These are phyloP conservation scores for Umbellularia californica DNA, from an alignment of 164 flowering plant genomes.

Conservation along the genomic window DNA sequence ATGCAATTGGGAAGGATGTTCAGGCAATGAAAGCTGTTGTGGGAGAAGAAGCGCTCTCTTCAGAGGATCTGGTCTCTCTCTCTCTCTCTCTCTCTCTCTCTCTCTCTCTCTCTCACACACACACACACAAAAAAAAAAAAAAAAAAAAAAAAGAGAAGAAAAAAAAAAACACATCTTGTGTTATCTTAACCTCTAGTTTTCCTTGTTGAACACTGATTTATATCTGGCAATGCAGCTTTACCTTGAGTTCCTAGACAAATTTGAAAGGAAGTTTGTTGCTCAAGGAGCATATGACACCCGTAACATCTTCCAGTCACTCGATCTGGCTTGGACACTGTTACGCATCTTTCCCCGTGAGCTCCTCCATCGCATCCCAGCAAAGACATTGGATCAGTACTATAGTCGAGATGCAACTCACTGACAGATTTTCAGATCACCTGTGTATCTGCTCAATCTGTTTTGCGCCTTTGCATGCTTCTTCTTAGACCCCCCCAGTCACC, in stretches of 20 bases:
- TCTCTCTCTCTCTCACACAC: background rate
- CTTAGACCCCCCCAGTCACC: constrained; percentile 4
- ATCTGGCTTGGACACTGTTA: constrained; percentile 94
- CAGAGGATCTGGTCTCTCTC: constrained; percentile 80
- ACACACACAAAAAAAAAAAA: background rate
- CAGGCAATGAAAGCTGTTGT: constrained; percentile 99
- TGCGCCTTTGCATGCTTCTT: constrained; percentile 6
- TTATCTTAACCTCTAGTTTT: background rate
- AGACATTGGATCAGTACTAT: constrained; percentile 84
- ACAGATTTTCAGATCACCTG: background rate
- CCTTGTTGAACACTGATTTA: background rate
- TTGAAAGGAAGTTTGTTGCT: constrained; percentile 86
- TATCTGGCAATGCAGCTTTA: constrained; percentile 65
- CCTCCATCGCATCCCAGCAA: constrained; percentile 96
- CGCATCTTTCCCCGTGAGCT: constrained; percentile 97
- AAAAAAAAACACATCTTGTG: too few relatives aligned
- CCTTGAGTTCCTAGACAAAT: constrained; percentile 89
- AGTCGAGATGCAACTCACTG: constrained; percentile 61
- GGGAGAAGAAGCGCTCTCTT: constrained; percentile 99
- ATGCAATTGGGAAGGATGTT: constrained; percentile 98
- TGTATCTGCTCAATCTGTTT: background rate
- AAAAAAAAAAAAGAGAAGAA: too few relatives aligned
- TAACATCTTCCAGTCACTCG: constrained; percentile 92
- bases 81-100: constrained; percentile 12
- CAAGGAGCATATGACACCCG: constrained; percentile 99